A percentile compares a stretch with the other conserved stretches of the same genome.
phyloP scores from a whole-genome alignment of 495 filamentous ascomycete species.

The Penicillium malachiteum region DNA sequence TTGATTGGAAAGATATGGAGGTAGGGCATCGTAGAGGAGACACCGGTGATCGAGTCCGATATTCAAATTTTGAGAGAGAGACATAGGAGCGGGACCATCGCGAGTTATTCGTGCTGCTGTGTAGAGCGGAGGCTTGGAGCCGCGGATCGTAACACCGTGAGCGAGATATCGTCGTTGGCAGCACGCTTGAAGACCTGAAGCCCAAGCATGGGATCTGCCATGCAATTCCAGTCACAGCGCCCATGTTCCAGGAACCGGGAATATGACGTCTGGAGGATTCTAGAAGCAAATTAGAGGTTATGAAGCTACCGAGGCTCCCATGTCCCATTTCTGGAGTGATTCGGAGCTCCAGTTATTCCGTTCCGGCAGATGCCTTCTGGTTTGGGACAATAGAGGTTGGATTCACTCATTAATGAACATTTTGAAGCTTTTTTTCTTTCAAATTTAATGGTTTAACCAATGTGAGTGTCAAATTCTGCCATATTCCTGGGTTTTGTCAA shows the following conservation, averaged over 20 bases:
- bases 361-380: no score
- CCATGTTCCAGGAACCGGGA: conserved; percentile 42
- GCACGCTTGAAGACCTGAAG: conserved; percentile 30
- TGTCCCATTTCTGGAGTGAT: no score
- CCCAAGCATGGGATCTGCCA: conserved; percentile 48
- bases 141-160: conserved; percentile 18
- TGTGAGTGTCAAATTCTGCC: no score
- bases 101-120: conserved; percentile 10
- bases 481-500: no score
- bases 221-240: conserved; percentile 45
- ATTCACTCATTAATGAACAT: no score
- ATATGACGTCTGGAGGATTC: no score
- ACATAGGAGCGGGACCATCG: conserved; percentile 16
- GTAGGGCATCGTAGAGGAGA: not conserved
- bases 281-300: no score
- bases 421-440: no score
- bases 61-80: not conserved
- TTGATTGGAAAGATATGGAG: conserved; percentile 8
- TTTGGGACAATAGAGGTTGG: no score
- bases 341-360: no score
- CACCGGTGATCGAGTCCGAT: not conserved
- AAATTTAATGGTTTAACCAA: no score
- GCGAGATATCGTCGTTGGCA: conserved; percentile 18
- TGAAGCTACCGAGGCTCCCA: no score
- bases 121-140: conserved; percentile 21